Percentiles rank a stretch among this genome's conserved stretches.
These are phyloP conservation scores for Arachnomyces sp. DNA, from an alignment of 2,329 filamentous ascomycete genomes.

Conservation along the genomic window DNA sequence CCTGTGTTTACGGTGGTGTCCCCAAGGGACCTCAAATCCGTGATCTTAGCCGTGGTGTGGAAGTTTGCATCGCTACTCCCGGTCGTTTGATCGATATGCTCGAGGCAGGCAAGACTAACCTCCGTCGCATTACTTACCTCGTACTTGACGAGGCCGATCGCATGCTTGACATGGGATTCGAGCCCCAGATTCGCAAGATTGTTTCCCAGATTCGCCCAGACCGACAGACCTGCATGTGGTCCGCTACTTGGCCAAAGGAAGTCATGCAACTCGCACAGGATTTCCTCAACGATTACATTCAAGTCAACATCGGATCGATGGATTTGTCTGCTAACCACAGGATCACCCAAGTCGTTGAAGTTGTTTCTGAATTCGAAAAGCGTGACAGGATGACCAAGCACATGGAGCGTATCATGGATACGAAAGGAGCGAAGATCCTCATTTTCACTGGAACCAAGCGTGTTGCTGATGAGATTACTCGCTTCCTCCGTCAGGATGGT, in stretches of 20 bases:
- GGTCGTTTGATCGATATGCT: conserved; percentile 98
- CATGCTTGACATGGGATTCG: conserved; percentile 99
- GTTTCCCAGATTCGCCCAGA: conserved; percentile 95
- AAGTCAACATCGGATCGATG: conserved; percentile 97
- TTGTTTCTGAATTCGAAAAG: conserved; percentile 94
- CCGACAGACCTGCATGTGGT: conserved; percentile 99
- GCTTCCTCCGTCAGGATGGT: conserved; percentile 93
- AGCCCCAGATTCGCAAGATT: conserved; percentile 98
- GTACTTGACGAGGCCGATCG: conserved; percentile 98
- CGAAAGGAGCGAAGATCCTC: conserved; percentile 88
- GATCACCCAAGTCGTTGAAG: conserved; percentile 96
- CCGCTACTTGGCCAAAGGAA: conserved; percentile 98
- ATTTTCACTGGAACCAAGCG: conserved; percentile 85
- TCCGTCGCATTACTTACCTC: conserved; percentile 94
- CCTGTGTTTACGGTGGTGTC: conserved; percentile 97
- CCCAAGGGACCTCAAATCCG: conserved; percentile 96
- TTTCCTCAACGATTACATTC: conserved; percentile 92
- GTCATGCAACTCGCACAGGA: conserved; percentile 85
- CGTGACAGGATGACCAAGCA: conserved; percentile 96
- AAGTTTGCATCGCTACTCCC: conserved; percentile 97
- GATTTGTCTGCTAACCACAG: conserved; percentile 95
- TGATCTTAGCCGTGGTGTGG: conserved; percentile 87
- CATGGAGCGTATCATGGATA: conserved; percentile 94
- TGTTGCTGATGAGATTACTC: conserved; percentile 94
- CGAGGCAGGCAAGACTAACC: conserved; percentile 94